Base-by-base conservation (phyloP, 2,329 filamentous ascomycete species). In the Penicillium brasilianum region DNA sequence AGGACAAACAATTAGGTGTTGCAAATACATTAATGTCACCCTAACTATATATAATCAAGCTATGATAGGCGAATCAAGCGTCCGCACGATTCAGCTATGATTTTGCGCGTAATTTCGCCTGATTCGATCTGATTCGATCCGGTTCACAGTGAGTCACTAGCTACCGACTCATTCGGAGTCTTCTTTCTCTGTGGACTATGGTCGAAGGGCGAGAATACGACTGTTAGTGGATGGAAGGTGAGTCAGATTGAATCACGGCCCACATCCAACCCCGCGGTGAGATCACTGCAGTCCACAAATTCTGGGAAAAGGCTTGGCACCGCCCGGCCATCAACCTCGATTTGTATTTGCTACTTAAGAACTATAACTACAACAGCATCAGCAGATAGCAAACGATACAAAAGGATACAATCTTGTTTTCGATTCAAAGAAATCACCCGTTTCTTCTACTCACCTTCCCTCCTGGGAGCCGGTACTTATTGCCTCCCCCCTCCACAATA, bases 171-270 rank as follows among this genome's bases (percentile, higher is more conserved):
- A 30, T 48, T 30, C 44, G 30, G 44, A 48, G 25, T 28, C 8
- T 5, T 13, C 11, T 22, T 44, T 44, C 9, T 2, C 8, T 7
- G 20, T 46, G 43, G 20, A 28, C 7, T 28, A 14, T 30, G 44
- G 44, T 30, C 25, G 49, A 36, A 16, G 11, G 32, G 22, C 34
- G 20, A 36, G 34, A 25, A 34, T 16, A 36, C 22, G 22, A n/a
- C 25, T 6, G 25, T 28, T 3, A 6, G 25, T n/a, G 9, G 1
- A 20, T 14, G 1, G 18, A 5, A 18, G n/a, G 48, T 66, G 64
- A 66, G 59, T 66, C 64, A 66, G 60, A 58, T 63, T 65, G 64
- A 61, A 59, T 65, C 64, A 65, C 39, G 30, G 48, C 43, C 53
- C 41, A 48, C 28, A 13, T 14, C 8, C n/a, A 36, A 36, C 48